Evolutionary conservation across 108 stramenopile genomes (phyloP).

Genomic region (Craspedostauros australis): DNA sequence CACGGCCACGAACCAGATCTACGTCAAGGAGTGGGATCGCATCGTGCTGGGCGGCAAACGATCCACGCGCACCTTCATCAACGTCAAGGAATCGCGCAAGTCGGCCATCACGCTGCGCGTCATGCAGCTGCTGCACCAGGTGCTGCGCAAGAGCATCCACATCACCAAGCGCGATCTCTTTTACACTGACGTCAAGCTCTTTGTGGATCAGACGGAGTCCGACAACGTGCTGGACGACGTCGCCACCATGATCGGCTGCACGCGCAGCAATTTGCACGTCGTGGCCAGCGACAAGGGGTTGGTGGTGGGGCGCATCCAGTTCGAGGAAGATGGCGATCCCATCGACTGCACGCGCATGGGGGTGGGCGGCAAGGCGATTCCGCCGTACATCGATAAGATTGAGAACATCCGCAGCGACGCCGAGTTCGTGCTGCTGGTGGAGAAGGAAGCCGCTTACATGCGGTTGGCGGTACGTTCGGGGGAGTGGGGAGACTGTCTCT

Average conservation of each 20-base stretch:
- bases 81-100: conserved; percentile 87
- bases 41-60: conserved; percentile 72
- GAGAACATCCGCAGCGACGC: conserved; percentile 89
- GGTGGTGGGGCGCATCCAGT: conserved; percentile 88
- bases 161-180: conserved; percentile 99
- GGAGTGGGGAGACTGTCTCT: neutral
- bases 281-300: conserved; percentile 97
- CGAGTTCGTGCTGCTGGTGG: conserved; percentile 93
- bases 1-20: conserved; percentile 85
- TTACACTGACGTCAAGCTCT: conserved; percentile 98
- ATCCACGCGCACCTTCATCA: conserved; percentile 59
- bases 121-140: conserved; percentile 90
- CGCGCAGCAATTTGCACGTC: conserved; percentile 92
- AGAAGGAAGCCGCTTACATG: conserved; percentile 99
- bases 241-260: conserved; percentile 94
- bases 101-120: conserved; percentile 93
- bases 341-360: conserved; percentile 95
- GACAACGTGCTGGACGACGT: conserved; percentile 95
- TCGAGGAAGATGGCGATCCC: conserved; percentile 91
- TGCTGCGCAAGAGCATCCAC: conserved; percentile 88
- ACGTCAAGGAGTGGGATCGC: conserved; percentile 88
- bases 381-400: conserved; percentile 97
- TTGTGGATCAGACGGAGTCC: conserved; percentile 89
- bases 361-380: conserved; percentile 96
- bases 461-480: conserved; percentile 73